Conservation (phyloP, 768 basidiomycete species). For the Coprinellus micaceus region DNA sequence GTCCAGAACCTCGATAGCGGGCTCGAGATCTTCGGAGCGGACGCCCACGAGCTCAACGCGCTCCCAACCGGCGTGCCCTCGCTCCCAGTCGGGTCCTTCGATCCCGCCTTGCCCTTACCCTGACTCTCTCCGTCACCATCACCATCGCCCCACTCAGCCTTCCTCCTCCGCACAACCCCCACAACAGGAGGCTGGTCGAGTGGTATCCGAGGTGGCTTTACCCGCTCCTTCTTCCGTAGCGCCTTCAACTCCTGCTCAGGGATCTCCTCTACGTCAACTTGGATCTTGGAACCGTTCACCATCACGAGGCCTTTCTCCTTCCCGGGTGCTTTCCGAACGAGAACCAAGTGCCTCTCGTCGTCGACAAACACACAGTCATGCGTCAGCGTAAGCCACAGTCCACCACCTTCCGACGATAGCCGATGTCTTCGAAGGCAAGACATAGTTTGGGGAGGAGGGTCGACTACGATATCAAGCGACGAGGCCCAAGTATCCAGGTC, state of each 20-base stretch:
- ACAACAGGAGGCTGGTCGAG: constrained; percentile 90
- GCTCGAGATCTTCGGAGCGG: constrained; percentile 64
- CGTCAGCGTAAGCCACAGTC: constrained; percentile 88
- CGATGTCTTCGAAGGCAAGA: constrained; percentile 84
- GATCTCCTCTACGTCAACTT: constrained; percentile 86
- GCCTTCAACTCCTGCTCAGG: constrained; percentile 82
- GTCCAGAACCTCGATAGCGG: constrained; percentile 70
- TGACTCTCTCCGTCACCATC: too few species aligned
- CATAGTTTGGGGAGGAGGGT: constrained; percentile 85
- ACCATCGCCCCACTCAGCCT: constrained; percentile 71
- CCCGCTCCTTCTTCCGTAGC: constrained; percentile 77
- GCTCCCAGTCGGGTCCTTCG: constrained; percentile 13
- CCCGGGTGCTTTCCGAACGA: constrained; percentile 71
- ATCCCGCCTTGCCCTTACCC: constrained; percentile 8
- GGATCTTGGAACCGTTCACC: constrained; percentile 83
- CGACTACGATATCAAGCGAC: constrained; percentile 83
- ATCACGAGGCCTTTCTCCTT: constrained; percentile 81
- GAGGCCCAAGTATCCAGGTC: constrained; percentile 87
- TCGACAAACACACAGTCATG: constrained; percentile 79
- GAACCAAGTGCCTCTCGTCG: constrained; percentile 69
- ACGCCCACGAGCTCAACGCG: constrained; percentile 40
- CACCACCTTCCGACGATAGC: constrained; percentile 83
- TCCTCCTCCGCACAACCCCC: constrained; percentile 61
- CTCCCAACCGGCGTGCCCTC: constrained; percentile 2
- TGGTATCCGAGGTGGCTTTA: constrained; percentile 82